A percentile compares a stretch with the other conserved stretches of the same genome.
Evolutionary conservation across 2,329 filamentous ascomycete species (phyloP).

Genomic region (Ceratocystis variospora): DNA sequence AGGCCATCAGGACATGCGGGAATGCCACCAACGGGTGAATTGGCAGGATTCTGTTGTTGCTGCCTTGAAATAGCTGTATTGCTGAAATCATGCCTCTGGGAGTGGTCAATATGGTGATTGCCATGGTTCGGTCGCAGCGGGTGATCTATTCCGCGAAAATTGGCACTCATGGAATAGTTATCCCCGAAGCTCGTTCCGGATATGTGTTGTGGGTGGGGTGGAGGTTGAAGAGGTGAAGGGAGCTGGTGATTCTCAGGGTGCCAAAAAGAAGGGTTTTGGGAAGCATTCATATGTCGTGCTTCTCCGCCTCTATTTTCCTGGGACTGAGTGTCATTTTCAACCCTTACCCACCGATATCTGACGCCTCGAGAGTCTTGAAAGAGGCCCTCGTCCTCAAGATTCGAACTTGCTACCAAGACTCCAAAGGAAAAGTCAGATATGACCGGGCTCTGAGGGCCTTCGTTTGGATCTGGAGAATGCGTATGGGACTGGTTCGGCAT

Average conservation of each 20-base stretch:
- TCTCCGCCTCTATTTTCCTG: background rate
- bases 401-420: background rate
- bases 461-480: background rate
- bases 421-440: background rate
- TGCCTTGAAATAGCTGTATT: too few relatives aligned
- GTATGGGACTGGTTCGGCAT: background rate
- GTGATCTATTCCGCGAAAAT: background rate
- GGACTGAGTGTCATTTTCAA: background rate
- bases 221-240: background rate
- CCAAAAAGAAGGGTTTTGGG: background rate
- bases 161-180: too few relatives aligned
- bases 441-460: fast-evolving
- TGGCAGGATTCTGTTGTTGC: too few relatives aligned
- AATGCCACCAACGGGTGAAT: too few relatives aligned
- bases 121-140: too few relatives aligned
- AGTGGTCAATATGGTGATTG: background rate
- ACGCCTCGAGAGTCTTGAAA: background rate
- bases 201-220: background rate
- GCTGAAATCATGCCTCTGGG: background rate
- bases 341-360: background rate
- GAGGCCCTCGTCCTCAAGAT: background rate
- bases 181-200: too few relatives aligned
- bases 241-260: background rate
- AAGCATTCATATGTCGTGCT: background rate
- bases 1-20: too few relatives aligned